Evolutionary conservation across 1,139 yeast genomes (phyloP).

Genomic region (Hyphopichia wangnamkhiaoensis): DNA sequence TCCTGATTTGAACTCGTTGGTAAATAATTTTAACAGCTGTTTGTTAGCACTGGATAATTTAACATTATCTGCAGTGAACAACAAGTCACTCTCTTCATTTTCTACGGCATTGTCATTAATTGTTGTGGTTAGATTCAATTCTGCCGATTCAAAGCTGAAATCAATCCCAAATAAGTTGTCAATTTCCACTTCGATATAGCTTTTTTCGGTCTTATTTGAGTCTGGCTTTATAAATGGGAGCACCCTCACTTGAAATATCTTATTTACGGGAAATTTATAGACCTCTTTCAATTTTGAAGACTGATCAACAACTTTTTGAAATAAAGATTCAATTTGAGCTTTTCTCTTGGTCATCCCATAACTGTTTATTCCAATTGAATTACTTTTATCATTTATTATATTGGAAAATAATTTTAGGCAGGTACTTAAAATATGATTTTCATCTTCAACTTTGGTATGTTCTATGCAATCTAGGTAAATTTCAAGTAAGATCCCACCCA

Average conservation of each 20-base stretch:
- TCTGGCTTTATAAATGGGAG: slow-evolving; percentile 28
- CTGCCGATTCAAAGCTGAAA: slow-evolving; percentile 21
- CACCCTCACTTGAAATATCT: slow-evolving; percentile 29
- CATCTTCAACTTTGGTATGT: slow-evolving; percentile 18
- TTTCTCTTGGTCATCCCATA: slow-evolving; percentile 24
- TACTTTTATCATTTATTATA: slow-evolving; percentile 18
- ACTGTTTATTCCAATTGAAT: slow-evolving; percentile 30
- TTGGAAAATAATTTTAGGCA: slow-evolving; percentile 38
- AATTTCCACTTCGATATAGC: slow-evolving; percentile 25
- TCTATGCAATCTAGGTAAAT: slow-evolving; percentile 71
- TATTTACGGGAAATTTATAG: slow-evolving; percentile 29
- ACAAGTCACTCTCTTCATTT: slow-evolving; percentile 10
- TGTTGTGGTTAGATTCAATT: slow-evolving; percentile 19
- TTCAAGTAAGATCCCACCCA: slow-evolving; percentile 66
- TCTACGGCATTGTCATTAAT: slow-evolving; percentile 13
- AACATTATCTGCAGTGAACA: slow-evolving; percentile 11
- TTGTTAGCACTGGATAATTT: slow-evolving; percentile 8
- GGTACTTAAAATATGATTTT: slow-evolving; percentile 28
- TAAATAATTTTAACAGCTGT: slow-evolving; percentile 20
- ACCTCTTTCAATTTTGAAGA: slow-evolving; percentile 17
- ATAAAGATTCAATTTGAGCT: slow-evolving; percentile 21
- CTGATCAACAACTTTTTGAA: slow-evolving; percentile 20
- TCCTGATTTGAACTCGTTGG: slow-evolving; percentile 27
- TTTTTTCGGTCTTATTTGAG: slow-evolving; percentile 17
- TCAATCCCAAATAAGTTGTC: slow-evolving; percentile 28